A percentile compares a stretch with the other conserved stretches of the same genome.
phyloP scores from a whole-genome alignment of 75 land plant genomes.

The Sequoiadendron giganteum region DNA sequence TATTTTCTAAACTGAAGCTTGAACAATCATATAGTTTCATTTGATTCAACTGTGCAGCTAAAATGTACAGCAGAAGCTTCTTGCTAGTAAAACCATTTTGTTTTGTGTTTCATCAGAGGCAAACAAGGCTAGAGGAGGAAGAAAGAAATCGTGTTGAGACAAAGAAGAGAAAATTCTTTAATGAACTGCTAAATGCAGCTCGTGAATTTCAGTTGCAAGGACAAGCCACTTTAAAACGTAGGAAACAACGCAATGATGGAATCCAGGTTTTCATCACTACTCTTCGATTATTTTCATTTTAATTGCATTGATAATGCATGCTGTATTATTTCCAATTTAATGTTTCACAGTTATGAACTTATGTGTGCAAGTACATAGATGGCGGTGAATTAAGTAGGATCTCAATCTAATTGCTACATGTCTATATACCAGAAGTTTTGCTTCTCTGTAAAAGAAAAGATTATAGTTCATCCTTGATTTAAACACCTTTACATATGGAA shows the following conservation, averaged over 20 bases:
- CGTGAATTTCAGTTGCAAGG: constrained; percentile 77
- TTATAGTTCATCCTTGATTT: not conserved
- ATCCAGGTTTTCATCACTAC: constrained; percentile 44
- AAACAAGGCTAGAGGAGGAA: constrained; percentile 82
- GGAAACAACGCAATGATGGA: constrained; percentile 95
- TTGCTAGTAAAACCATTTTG: not conserved
- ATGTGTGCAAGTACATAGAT: not conserved
- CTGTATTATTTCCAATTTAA: not conserved
- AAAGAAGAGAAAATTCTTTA: constrained; percentile 87
- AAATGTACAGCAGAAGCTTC: not conserved
- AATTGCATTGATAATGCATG: not conserved
- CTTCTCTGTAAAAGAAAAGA: not conserved
- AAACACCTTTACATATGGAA: not conserved
- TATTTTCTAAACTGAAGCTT: not conserved
- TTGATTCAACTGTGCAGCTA: not conserved
- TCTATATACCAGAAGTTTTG: not conserved
- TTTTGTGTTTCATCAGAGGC: constrained; percentile 54
- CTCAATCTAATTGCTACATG: not conserved
- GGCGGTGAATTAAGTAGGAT: not conserved
- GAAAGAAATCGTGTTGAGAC: constrained; percentile 73
- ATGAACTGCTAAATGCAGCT: constrained; percentile 75
- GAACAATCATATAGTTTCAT: not conserved
- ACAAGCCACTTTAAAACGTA: constrained; percentile 66
- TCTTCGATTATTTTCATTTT: not conserved
- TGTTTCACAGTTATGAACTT: not conserved